A percentile compares a stretch with the other conserved stretches of the same genome.
Conservation (phyloP, 2,329 filamentous ascomycete genomes). For the Tolypocladium inflatum region DNA sequence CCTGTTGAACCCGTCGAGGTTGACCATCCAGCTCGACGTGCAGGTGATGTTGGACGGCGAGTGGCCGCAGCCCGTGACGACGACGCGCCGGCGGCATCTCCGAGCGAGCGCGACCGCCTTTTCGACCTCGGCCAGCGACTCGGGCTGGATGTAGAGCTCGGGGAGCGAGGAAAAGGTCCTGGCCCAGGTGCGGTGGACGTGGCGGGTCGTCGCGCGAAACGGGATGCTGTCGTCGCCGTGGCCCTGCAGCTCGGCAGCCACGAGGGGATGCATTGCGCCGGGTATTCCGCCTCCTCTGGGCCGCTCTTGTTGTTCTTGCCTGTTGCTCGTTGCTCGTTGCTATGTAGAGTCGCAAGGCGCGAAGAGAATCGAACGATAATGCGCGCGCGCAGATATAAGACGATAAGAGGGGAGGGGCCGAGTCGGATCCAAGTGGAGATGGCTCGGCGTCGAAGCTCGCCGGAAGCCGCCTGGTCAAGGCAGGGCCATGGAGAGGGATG, state of each 20-base stretch:
- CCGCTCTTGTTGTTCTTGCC: neutral
- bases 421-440: neutral
- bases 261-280: constrained; percentile 24
- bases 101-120: constrained; percentile 75
- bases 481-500: neutral
- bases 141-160: constrained; percentile 83
- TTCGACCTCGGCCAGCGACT: constrained; percentile 70
- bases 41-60: constrained; percentile 88
- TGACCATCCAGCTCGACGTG: constrained; percentile 89
- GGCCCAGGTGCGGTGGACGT: constrained; percentile 90
- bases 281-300: neutral
- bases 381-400: neutral
- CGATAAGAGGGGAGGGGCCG: neutral
- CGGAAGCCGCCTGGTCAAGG: neutral
- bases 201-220: constrained; percentile 63
- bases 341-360: neutral
- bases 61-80: constrained; percentile 83
- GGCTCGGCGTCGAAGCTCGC: neutral
- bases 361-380: neutral
- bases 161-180: constrained; percentile 83
- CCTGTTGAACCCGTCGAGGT: constrained; percentile 73
- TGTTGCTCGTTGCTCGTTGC: neutral
- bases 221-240: constrained; percentile 38
- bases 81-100: constrained; percentile 69
- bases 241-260: constrained; percentile 21